These are phyloP conservation scores for Umbelopsis ramanniana DNA, from an alignment of 192 early-diverging fungal species.

Conservation along the genomic window DNA sequence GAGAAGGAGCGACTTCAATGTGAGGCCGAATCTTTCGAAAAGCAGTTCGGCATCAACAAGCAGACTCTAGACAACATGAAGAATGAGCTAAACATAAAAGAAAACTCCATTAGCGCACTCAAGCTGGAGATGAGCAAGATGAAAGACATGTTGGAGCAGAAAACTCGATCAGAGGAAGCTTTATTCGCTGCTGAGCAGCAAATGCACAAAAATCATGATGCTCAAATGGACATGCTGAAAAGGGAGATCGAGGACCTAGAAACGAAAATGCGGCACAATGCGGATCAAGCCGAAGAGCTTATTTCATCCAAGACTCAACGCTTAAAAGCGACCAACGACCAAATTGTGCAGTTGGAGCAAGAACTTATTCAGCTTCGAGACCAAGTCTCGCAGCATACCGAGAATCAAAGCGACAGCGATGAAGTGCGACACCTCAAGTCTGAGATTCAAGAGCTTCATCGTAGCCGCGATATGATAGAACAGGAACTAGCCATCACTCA, in stretches of 20 bases:
- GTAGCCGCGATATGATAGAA: constrained; percentile 1
- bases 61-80: constrained; percentile 27
- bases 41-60: background rate
- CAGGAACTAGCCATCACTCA: constrained; percentile 13
- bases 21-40: constrained; percentile 23
- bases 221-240: constrained; percentile 8
- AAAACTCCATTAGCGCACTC: constrained; percentile 25
- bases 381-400: background rate
- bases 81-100: constrained; percentile 29
- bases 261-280: constrained; percentile 2
- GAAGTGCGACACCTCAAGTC: background rate
- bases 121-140: constrained; percentile 14
- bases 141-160: background rate
- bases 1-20: constrained; percentile 30
- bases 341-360: constrained; percentile 25
- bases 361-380: constrained; percentile 26
- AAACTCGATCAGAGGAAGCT: background rate
- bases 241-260: constrained; percentile 7
- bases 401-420: constrained; percentile 23
- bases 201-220: constrained; percentile 15
- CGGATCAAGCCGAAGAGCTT: constrained; percentile 27
- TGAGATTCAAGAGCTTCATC: background rate
- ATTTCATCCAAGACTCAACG: constrained; percentile 31
- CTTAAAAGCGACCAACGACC: constrained; percentile 29
- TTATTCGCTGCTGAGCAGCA: constrained; percentile 4